Evolutionary conservation across 768 basidiomycete genomes (phyloP).

Genomic region (Rhodocollybia butyracea): DNA sequence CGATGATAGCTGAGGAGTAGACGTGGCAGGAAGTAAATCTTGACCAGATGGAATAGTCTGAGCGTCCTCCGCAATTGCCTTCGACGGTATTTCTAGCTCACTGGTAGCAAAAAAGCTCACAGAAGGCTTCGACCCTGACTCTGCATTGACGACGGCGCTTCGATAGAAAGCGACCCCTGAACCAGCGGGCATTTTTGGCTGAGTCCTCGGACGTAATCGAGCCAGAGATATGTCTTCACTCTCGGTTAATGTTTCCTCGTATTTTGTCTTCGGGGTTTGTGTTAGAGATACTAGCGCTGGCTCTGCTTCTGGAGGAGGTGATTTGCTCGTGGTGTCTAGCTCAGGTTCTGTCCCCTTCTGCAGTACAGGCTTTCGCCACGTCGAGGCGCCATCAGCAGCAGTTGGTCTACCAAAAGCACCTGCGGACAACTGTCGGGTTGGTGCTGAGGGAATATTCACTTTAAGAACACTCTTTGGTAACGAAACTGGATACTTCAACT

Average conservation of each 20-base stretch:
- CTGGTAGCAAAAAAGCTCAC: slow-evolving; percentile 80
- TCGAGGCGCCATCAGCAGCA: slow-evolving; percentile 8
- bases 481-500: slow-evolving; percentile 36
- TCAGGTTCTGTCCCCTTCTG: slow-evolving; percentile 16
- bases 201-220: slow-evolving; percentile 43
- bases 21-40: background rate
- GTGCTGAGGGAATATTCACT: background rate
- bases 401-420: slow-evolving; percentile 12
- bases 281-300: background rate
- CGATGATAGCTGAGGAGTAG: background rate
- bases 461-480: slow-evolving; percentile 34
- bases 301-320: slow-evolving; percentile 43
- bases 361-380: slow-evolving; percentile 11
- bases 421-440: background rate
- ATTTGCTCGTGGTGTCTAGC: slow-evolving; percentile 48
- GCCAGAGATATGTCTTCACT: slow-evolving; percentile 9
- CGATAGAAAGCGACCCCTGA: slow-evolving; percentile 74
- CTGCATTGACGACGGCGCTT: slow-evolving; percentile 51
- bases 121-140: slow-evolving; percentile 40
- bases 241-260: background rate
- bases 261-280: no score
- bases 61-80: slow-evolving; percentile 19
- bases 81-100: slow-evolving; percentile 53
- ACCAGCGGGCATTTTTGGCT: slow-evolving; percentile 70
- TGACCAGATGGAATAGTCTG: slow-evolving; percentile 10